phyloP scores from a whole-genome alignment of 1,284 basidiomycete species.

The Cutaneotrichosporon sp. region DNA sequence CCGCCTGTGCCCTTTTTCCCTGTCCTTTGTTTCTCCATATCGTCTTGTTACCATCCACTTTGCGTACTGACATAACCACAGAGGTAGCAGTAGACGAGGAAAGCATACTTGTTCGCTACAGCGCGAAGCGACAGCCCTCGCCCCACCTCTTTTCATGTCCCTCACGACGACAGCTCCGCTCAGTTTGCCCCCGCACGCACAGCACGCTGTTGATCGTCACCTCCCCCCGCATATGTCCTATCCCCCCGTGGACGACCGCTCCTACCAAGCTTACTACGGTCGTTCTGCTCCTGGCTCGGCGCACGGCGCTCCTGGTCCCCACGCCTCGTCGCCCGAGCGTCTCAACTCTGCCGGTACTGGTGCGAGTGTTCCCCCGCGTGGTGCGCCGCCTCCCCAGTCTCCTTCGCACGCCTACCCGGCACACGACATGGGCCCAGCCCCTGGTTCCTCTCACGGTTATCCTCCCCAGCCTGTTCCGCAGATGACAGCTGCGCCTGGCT shows the following conservation, averaged over 20 bases:
- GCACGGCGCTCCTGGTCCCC: conserved; percentile 26
- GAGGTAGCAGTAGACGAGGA: background rate
- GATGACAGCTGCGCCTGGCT: conserved; percentile 27
- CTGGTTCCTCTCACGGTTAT: conserved; percentile 38
- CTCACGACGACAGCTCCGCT: conserved; percentile 18
- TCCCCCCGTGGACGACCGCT: conserved; percentile 23
- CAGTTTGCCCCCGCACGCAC: conserved; percentile 7
- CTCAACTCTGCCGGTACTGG: conserved; percentile 30
- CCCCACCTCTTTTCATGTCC: conserved; percentile 13
- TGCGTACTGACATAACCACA: background rate
- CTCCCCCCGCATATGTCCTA: conserved; percentile 17
- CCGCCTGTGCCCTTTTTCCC: background rate
- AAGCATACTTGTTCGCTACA: background rate
- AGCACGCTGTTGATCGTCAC: conserved; percentile 12
- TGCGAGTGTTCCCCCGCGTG: conserved; percentile 19
- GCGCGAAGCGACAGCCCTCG: background rate
- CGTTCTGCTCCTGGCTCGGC: conserved; percentile 30
- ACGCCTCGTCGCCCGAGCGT: conserved; percentile 23
- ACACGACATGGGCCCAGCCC: conserved; percentile 24
- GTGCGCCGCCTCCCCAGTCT: conserved; percentile 21
- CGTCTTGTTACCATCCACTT: background rate
- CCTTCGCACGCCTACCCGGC: conserved; percentile 19
- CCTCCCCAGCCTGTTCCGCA: conserved; percentile 35
- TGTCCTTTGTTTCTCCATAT: background rate
- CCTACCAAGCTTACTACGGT: conserved; percentile 24